phyloP scores from a whole-genome alignment of 2,329 filamentous ascomycete genomes.

The Fusarium compactum region DNA sequence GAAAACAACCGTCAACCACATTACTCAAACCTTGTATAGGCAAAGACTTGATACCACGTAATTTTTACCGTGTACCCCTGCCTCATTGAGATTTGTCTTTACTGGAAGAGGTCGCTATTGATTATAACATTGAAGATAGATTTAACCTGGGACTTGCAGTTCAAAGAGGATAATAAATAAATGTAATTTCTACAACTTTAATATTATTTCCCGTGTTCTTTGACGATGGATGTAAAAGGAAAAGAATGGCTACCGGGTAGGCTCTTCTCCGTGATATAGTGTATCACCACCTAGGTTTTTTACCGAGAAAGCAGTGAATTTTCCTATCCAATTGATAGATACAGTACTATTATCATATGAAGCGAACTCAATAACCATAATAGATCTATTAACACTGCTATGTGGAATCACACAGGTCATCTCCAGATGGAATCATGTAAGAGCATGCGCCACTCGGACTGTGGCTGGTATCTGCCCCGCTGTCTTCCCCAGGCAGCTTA shows the following conservation, averaged over 20 bases:
- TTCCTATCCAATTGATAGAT: not conserved
- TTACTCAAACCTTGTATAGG: too few relatives aligned
- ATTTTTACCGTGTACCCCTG: too few relatives aligned
- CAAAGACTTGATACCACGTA: not conserved
- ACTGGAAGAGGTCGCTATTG: too few relatives aligned
- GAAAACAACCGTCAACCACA: not conserved
- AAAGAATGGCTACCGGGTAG: not conserved
- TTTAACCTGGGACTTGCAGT: too few relatives aligned
- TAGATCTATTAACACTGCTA: not conserved
- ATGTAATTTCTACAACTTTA: not conserved
- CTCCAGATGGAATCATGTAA: not conserved
- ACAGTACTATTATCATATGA: not conserved
- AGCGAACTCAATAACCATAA: not conserved
- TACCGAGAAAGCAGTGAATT: not conserved
- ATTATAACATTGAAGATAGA: too few relatives aligned
- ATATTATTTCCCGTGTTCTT: not conserved
- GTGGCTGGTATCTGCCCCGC: slow-evolving; percentile 24
- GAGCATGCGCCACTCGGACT: not conserved
- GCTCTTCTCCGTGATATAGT: not conserved
- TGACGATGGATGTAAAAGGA: not conserved
- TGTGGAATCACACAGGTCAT: not conserved
- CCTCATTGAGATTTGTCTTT: too few relatives aligned
- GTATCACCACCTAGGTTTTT: not conserved
- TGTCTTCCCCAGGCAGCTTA: slow-evolving; percentile 25
- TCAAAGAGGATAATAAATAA: too few relatives aligned